phyloP scores from a whole-genome alignment of 2,329 filamentous ascomycete species.

The Ceratocystis eucalypticola region DNA sequence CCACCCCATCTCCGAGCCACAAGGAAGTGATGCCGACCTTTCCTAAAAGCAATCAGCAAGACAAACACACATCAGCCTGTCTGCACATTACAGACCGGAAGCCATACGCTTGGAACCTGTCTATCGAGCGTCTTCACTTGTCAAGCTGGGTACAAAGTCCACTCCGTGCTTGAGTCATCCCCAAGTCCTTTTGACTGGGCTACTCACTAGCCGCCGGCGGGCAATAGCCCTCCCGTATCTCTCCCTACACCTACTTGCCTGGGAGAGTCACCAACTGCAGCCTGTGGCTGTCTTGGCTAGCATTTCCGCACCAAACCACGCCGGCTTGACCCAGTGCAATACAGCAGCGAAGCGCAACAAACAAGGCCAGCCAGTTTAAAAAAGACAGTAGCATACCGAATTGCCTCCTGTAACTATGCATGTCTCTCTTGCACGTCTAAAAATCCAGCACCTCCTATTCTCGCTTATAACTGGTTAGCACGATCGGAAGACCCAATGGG shows the following conservation, averaged over 20 bases:
- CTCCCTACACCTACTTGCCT: background rate
- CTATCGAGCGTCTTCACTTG: background rate
- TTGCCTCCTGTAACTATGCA: background rate
- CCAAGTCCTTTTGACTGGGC: background rate
- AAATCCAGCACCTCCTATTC: background rate
- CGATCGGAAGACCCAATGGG: background rate
- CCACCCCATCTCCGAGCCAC: too few species aligned
- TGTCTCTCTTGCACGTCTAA: background rate
- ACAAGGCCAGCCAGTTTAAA: background rate
- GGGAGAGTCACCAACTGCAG: background rate
- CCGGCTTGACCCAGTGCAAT: background rate
- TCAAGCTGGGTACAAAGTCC: background rate
- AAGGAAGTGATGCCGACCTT: too few species aligned
- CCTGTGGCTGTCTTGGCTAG: background rate
- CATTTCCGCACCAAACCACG: background rate
- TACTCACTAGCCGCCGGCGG: background rate
- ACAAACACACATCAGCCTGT: background rate
- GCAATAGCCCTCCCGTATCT: background rate
- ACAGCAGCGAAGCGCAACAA: background rate
- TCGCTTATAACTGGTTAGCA: background rate
- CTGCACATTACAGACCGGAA: background rate
- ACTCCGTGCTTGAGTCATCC: too few species aligned
- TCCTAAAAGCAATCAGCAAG: background rate
- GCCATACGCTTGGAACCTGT: background rate
- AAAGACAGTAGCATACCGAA: background rate